These are phyloP conservation scores for Capronia americana DNA, from an alignment of 2,329 filamentous ascomycete genomes.

Conservation along the genomic window DNA sequence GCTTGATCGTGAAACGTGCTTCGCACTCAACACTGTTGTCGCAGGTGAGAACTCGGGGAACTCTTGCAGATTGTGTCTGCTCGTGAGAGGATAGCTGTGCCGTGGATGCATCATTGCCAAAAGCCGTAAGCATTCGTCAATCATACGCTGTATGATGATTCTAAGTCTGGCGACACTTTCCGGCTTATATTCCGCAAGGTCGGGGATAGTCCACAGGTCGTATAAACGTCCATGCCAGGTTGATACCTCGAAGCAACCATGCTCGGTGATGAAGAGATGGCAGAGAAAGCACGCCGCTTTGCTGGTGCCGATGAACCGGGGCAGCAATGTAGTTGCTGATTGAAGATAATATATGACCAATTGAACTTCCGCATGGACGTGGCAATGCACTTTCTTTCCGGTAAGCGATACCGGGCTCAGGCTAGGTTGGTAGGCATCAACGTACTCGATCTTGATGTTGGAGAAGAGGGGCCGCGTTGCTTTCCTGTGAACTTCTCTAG, in stretches of 20 bases:
- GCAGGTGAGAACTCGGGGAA: constrained; percentile 16
- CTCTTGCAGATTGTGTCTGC: constrained; percentile 21
- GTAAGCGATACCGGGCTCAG: constrained; percentile 19
- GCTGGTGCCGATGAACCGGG: constrained; percentile 36
- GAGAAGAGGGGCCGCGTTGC: constrained; percentile 14
- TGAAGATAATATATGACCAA: constrained; percentile 36
- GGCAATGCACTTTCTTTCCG: constrained; percentile 23
- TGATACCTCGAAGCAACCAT: constrained; percentile 29
- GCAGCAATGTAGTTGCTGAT: constrained; percentile 9
- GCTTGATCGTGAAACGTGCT: background rate
- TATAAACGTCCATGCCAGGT: constrained; percentile 38
- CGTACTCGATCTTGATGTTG: constrained; percentile 23
- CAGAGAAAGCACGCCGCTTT: constrained; percentile 41
- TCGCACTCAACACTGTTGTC: constrained; percentile 8
- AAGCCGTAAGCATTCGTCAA: constrained; percentile 7
- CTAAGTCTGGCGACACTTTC: constrained; percentile 11
- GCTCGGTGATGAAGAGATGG: constrained; percentile 36
- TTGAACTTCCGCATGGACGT: constrained; percentile 40
- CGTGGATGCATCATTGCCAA: background rate
- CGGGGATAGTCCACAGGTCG: constrained; percentile 40
- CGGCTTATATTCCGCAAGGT: constrained; percentile 29
- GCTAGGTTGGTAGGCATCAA: constrained; percentile 21
- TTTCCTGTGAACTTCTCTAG: constrained; percentile 17
- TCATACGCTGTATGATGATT: constrained; percentile 19
- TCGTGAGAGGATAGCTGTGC: constrained; percentile 15